A percentile compares a stretch with the other conserved stretches of the same genome.
phyloP scores from a whole-genome alignment of 345 rosid species.

The Toxicodendron radicans region DNA sequence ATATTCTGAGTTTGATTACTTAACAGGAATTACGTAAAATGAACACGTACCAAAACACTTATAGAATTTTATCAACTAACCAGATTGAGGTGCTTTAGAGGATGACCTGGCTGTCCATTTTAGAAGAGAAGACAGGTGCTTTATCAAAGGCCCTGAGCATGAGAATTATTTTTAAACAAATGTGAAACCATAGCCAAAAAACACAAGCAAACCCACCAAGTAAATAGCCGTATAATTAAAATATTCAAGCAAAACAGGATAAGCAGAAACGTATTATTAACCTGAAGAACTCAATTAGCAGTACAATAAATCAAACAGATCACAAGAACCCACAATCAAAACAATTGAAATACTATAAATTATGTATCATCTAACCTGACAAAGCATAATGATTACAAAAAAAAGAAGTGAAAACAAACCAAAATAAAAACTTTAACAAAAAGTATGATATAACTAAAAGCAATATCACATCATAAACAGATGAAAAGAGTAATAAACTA shows the following conservation, averaged over 20 bases:
- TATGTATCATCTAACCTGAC: background rate
- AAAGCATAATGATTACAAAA: background rate
- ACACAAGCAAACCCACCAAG: background rate
- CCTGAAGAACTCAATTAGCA: too few relatives aligned
- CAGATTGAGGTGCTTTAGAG: constrained; percentile 63
- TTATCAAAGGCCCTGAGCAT: constrained; percentile 60
- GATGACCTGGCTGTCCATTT: constrained; percentile 75
- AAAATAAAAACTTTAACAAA: background rate
- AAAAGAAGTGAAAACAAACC: background rate
- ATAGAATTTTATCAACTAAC: constrained; percentile 25
- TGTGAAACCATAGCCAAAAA: background rate
- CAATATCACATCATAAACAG: background rate
- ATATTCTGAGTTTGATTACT: constrained; percentile 4
- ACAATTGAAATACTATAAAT: background rate
- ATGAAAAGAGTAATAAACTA: background rate
- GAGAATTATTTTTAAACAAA: constrained; percentile 18
- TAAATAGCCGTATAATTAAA: background rate
- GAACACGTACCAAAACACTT: background rate
- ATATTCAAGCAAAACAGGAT: background rate
- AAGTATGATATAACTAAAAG: background rate
- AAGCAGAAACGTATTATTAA: background rate
- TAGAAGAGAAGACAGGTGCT: constrained; percentile 70
- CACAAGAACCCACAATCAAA: constrained; percentile 10
- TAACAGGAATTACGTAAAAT: background rate
- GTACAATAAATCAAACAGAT: constrained; percentile 13